These are phyloP conservation scores for Ambrosia hybrid DNA, from an alignment of 140 eudicot species.

Conservation along the genomic window DNA sequence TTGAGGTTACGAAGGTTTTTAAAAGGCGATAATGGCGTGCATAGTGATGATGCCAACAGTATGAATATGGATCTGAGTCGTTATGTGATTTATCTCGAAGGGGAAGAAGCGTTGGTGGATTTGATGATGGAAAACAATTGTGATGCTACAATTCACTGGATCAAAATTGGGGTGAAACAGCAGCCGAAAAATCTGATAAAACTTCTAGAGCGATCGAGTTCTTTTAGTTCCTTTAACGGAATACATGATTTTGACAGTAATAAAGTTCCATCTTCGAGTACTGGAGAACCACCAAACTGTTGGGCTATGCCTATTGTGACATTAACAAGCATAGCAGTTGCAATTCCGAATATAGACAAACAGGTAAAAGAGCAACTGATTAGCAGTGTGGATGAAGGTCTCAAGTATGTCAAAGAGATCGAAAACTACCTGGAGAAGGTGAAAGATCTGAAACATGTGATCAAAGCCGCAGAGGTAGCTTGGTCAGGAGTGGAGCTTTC, in stretches of 20 bases:
- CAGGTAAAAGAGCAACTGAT: conserved; percentile 38
- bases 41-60: conserved; percentile 21
- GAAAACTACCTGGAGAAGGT: conserved; percentile 42
- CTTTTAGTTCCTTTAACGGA: conserved; percentile 36
- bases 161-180: conserved; percentile 50
- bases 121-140: conserved; percentile 45
- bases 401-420: conserved; percentile 44
- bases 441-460: conserved; percentile 35
- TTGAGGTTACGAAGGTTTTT: conserved; percentile 31
- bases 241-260: conserved; percentile 49
- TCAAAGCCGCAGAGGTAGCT: conserved; percentile 58
- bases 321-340: conserved; percentile 62
- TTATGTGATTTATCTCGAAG: conserved; percentile 72
- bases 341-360: conserved; percentile 42
- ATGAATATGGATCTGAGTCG: conserved; percentile 31
- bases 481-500: conserved; percentile 65
- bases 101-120: conserved; percentile 67
- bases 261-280: conserved; percentile 40
- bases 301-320: conserved; percentile 88
- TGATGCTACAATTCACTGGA: conserved; percentile 54
- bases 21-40: conserved; percentile 23
- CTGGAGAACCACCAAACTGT: conserved; percentile 57
- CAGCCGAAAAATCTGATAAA: conserved; percentile 53
- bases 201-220: conserved; percentile 36
- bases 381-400: conserved; percentile 53